These are phyloP conservation scores for Mycena rosella DNA, from an alignment of 768 basidiomycete species.

Conservation along the genomic window DNA sequence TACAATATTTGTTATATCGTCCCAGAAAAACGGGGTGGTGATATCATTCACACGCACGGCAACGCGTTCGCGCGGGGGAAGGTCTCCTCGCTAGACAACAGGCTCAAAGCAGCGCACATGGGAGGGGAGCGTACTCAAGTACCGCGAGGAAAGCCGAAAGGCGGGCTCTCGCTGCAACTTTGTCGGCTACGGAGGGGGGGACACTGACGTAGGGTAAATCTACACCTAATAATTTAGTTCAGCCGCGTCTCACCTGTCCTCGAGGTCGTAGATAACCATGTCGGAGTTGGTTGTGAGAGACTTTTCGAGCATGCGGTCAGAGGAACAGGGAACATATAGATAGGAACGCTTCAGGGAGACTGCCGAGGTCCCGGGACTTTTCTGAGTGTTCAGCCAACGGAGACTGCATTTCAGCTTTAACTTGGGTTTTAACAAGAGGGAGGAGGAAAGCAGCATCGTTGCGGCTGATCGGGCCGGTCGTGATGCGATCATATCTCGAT, in stretches of 20 bases:
- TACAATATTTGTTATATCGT: constrained; percentile 76
- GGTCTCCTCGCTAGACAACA: constrained; percentile 44
- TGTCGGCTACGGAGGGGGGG: constrained; percentile 72
- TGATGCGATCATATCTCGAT: too few species aligned
- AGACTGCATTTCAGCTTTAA: background rate
- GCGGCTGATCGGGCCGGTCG: too few species aligned
- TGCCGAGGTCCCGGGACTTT: background rate
- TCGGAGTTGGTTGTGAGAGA: constrained; percentile 75
- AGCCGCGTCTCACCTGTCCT: too few species aligned
- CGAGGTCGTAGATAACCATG: constrained; percentile 88
- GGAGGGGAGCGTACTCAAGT: constrained; percentile 36
- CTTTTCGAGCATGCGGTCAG: constrained; percentile 85
- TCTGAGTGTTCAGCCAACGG: constrained; percentile 12
- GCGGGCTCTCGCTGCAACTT: constrained; percentile 68
- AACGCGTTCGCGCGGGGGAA: constrained; percentile 64
- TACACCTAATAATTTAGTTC: too few species aligned
- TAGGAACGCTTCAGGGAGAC: constrained; percentile 61
- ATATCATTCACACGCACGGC: constrained; percentile 81
- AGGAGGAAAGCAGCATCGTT: too few species aligned
- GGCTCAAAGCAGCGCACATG: background rate
- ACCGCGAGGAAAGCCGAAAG: constrained; percentile 70
- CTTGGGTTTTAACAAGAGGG: background rate
- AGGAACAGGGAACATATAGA: constrained; percentile 86
- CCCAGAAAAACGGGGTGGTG: constrained; percentile 72
- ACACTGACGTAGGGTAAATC: too few species aligned